A percentile compares a stretch with the other conserved stretches of the same genome.
phyloP scores from a whole-genome alignment of 108 stramenopile genomes.

The Conticribra guillardii region DNA sequence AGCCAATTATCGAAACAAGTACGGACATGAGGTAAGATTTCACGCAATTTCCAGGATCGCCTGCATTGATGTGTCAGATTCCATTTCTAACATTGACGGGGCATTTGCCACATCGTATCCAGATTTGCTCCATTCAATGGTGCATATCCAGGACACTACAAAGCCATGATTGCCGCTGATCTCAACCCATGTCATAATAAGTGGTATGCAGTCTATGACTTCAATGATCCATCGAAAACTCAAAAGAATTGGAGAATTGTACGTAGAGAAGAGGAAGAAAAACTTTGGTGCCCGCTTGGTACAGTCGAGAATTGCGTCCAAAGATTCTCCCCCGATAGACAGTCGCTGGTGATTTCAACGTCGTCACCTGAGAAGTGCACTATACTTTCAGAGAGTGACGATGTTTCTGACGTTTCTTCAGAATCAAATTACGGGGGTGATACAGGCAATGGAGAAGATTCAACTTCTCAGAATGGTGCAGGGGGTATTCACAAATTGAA shows the following conservation, averaged over 20 bases:
- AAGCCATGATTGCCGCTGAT: conserved; percentile 51
- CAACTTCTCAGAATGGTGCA: not conserved
- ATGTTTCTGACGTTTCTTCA: too few relatives aligned
- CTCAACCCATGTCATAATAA: conserved; percentile 57
- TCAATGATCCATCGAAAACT: conserved; percentile 66
- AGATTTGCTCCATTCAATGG: conserved; percentile 76
- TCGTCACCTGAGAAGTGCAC: not conserved
- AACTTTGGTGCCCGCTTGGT: conserved; percentile 42
- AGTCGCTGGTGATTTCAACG: not conserved
- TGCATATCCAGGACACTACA: conserved; percentile 54
- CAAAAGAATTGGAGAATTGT: conserved; percentile 44
- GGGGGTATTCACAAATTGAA: conserved; percentile 8
- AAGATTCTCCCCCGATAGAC: not conserved
- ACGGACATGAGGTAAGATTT: conserved; percentile 48
- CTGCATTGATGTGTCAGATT: too few relatives aligned
- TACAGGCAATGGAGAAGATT: not conserved
- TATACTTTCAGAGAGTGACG: not conserved
- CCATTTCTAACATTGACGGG: too few relatives aligned
- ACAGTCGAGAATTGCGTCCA: conserved; percentile 22
- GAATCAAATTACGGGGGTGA: not conserved
- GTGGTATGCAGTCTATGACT: conserved; percentile 81
- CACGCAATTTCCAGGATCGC: too few relatives aligned
- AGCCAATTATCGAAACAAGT: conserved; percentile 80
- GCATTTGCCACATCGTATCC: too few relatives aligned
- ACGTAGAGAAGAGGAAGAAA: conserved; percentile 19